Evolutionary conservation across 441 rosid species (phyloP), one percentile per base, ranked within the genome.

Genomic region (Adansonia grandidieri): DNA sequence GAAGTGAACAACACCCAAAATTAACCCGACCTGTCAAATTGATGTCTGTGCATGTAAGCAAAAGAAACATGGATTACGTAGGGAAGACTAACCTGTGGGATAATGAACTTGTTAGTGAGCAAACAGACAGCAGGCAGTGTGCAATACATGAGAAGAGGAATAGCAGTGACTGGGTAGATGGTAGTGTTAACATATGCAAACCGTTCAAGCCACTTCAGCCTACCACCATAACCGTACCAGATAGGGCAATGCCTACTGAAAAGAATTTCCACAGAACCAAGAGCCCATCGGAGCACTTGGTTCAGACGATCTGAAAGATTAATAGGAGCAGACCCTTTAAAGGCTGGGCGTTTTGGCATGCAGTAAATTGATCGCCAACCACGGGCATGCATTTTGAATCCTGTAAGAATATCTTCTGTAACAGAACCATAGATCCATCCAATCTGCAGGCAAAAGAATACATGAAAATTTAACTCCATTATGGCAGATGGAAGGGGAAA

Each of bases 371-470:
- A 96, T 48, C 96, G 87, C 99, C 99, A 94, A 72, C 99, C 99
- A 66, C 98, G 97, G 53, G 98, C 97, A 82, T 96, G 99, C 98
- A 96, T 96, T 88, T 96, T 96, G 85, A 96, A 96, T 81, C 99
- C 99, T 7, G 99, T 96, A 76, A 96, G 88, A 89, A 95, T 95
- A 90, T 93, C 99, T 85, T 95, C 98, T 77, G 98, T 95, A 47
- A 95, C 96, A 57, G 99, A 95, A 77, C 98, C 98, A 85, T 96
- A 96, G 75, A 96, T 96, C 98, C 99, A 96, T 77, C 99, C 99
- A 78, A 96, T 94, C 99, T 96, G 89, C 84, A 85, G 67, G 74
- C 65, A 66, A 67, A 63, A 42, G 51, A 40, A 47, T 19, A 32
- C 15, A 76, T 78, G 73, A 71, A 64, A 48, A 45, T 40, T 45